These are phyloP conservation scores for Verticillium tricorpus DNA, from an alignment of 2,329 filamentous ascomycete species.

Conservation along the genomic window DNA sequence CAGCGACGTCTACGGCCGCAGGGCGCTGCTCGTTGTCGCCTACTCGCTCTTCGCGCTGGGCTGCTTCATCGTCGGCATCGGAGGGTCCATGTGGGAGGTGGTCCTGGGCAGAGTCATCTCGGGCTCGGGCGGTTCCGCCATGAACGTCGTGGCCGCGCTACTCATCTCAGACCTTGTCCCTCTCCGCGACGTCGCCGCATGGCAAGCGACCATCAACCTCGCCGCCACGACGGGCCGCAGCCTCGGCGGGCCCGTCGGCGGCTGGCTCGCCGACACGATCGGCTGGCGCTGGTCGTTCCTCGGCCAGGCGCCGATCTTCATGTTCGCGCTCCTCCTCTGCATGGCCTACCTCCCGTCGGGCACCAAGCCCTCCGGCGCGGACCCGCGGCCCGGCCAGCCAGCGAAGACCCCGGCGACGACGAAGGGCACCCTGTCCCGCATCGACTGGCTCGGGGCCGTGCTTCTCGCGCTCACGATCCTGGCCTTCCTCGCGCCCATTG, in stretches of 20 bases:
- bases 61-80: slow-evolving; percentile 38
- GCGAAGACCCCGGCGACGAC: background rate
- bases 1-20: slow-evolving; percentile 54
- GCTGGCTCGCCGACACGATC: slow-evolving; percentile 57
- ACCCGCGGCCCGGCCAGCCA: background rate
- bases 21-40: slow-evolving; percentile 41
- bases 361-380: background rate
- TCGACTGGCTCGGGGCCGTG: slow-evolving; percentile 54
- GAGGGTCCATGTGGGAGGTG: slow-evolving; percentile 41
- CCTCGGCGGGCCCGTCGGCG: slow-evolving; percentile 51
- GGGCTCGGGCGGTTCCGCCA: slow-evolving; percentile 46
- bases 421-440: slow-evolving; percentile 28
- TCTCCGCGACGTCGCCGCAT: slow-evolving; percentile 46
- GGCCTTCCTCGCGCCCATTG: slow-evolving; percentile 31
- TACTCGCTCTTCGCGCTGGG: slow-evolving; percentile 51
- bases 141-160: slow-evolving; percentile 45
- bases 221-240: slow-evolving; percentile 46
- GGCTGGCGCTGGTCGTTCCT: slow-evolving; percentile 67
- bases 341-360: slow-evolving; percentile 43
- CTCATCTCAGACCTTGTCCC: slow-evolving; percentile 50
- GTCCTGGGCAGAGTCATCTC: slow-evolving; percentile 47
- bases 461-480: slow-evolving; percentile 49
- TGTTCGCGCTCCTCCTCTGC: slow-evolving; percentile 47
- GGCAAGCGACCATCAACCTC: slow-evolving; percentile 50
- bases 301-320: slow-evolving; percentile 55